Base-by-base conservation (phyloP, 306 rosid genomes). In the Rosa rugosa region DNA sequence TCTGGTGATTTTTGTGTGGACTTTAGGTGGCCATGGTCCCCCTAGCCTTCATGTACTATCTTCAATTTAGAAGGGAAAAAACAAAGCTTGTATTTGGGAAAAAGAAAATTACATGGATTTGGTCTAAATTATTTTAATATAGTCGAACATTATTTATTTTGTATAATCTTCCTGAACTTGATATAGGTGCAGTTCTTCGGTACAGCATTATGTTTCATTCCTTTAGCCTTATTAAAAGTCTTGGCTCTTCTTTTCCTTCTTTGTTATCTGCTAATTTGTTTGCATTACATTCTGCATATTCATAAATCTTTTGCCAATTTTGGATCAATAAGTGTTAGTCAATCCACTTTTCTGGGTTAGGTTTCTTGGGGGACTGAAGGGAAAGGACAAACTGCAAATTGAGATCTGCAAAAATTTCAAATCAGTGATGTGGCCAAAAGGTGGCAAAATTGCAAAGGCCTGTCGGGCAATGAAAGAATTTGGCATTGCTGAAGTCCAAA, bases 401-500 rank as follows among this genome's bases (percentile, higher is more conserved):
- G 75, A 4, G 42, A 16, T 36, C 9, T 27, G 4, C 8, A 13
- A 36, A 13, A 72, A 50, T 6, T 71, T 51, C 14, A 46, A 27
- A 13, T 31, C 36, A 31, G 36, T 31, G 36, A 31, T 78, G 76
- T 27, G 36, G 36, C 75, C 59, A 27, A 78, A 69, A 49, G 50
- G 12, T 1, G 5, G 10, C 5, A 69, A 49, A 11, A 34, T 64
- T 49, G 73, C 76, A 42, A 69, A 16, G 59, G 81, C 81, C 13
- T 56, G 75, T 51, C 42, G 12, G 34, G 75, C 45, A 69, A 69
- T 78, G 81, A 59, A 78, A 44, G 0, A 6, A 3, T 23, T 4
- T 20, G 81, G 69, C 76, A 22, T 78, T 71, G 3, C 70, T 5
- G 54, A 44, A 69, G 18, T 2, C 14, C 8, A 27, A 78, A 71